phyloP scores from a whole-genome alignment of 2,329 filamentous ascomycete species.

The Hypomyces rosellus region DNA sequence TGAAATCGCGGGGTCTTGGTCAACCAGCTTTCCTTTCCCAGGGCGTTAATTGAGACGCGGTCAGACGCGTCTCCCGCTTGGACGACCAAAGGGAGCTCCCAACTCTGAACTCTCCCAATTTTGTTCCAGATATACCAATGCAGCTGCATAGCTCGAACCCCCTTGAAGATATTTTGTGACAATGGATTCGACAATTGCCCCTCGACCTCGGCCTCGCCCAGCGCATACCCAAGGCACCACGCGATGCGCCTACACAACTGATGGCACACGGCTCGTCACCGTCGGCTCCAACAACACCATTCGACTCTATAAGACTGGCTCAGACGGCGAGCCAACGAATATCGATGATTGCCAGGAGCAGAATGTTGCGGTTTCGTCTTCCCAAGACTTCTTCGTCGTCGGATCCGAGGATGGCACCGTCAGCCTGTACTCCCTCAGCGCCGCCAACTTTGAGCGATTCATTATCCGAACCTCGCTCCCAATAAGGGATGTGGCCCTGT shows the following conservation, averaged over 20 bases:
- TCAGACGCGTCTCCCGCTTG: constrained; percentile 30
- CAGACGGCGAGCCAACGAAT: constrained; percentile 84
- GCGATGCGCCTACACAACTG: constrained; percentile 80
- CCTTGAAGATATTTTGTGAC: background rate
- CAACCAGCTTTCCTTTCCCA: constrained; percentile 14
- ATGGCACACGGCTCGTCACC: constrained; percentile 81
- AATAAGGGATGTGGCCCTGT: constrained; percentile 78
- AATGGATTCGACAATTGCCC: constrained; percentile 28
- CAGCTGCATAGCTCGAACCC: background rate
- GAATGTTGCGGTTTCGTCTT: constrained; percentile 71
- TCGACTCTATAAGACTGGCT: constrained; percentile 85
- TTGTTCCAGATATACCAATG: background rate
- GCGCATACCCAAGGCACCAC: constrained; percentile 81
- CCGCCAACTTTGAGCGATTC: constrained; percentile 69
- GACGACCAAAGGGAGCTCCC: background rate
- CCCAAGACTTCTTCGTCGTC: constrained; percentile 76
- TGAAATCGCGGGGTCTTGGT: constrained; percentile 20
- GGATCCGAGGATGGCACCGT: constrained; percentile 96
- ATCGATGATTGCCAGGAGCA: constrained; percentile 88
- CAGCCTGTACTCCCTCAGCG: constrained; percentile 78
- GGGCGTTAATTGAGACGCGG: constrained; percentile 34
- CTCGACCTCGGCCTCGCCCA: constrained; percentile 56
- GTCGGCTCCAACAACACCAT: constrained; percentile 92
- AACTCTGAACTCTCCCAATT: background rate
- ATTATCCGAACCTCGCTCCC: constrained; percentile 80